These are phyloP conservation scores for Boletus sensibilis DNA, from an alignment of 768 basidiomycete species.

Conservation along the genomic window DNA sequence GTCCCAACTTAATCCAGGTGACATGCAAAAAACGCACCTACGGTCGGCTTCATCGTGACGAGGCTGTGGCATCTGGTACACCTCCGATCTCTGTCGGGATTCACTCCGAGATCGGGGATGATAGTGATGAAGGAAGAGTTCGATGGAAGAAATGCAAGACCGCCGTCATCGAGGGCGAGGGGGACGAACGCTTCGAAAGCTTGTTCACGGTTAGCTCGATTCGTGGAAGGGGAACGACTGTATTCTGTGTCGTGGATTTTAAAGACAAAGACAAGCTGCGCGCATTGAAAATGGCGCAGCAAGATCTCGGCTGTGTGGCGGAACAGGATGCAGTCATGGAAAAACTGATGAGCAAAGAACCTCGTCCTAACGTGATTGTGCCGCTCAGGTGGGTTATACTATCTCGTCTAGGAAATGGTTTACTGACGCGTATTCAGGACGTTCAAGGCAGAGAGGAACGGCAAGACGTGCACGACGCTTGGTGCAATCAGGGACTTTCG, in stretches of 20 bases:
- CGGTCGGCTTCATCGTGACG: no score
- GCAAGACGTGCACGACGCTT: no score
- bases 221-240: slow-evolving; percentile 11
- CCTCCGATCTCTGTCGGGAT: no score
- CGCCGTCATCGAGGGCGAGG: no score
- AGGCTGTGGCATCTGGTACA: no score
- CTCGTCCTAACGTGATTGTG: neutral
- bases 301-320: neutral
- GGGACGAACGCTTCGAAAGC: neutral
- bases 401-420: no score
- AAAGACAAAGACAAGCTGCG: neutral
- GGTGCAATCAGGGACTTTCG: no score
- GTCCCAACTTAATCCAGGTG: no score
- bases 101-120: no score
- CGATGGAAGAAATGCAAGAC: no score
- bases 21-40: no score
- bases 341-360: neutral
- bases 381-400: neutral
- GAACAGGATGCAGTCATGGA: neutral
- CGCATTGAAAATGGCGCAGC: slow-evolving; percentile 7
- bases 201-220: slow-evolving; percentile 9
- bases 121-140: no score
- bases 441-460: neutral
- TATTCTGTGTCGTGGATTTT: slow-evolving; percentile 2
- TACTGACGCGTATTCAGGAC: neutral